Conservation (phyloP, 2,329 filamentous ascomycete genomes). For the Raffaelea arxii region DNA sequence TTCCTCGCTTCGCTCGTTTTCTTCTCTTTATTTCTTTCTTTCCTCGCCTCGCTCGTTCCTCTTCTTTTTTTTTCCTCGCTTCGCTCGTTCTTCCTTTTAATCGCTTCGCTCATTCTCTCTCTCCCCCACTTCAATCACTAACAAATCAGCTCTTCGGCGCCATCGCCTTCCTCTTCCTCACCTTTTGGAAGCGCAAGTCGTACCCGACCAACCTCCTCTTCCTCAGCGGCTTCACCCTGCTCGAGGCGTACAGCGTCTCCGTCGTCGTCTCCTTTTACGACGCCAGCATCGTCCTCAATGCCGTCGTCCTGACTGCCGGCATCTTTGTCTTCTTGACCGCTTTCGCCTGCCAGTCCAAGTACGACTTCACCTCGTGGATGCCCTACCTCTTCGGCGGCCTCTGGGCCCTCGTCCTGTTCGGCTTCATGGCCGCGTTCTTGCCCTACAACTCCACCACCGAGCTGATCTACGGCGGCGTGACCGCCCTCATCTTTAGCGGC, state of each 20-base stretch:
- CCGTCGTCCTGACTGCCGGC: slow-evolving; percentile 76
- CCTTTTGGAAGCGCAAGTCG: slow-evolving; percentile 91
- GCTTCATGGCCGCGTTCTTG: slow-evolving; percentile 87
- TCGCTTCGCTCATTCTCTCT: not conserved
- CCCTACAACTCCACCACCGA: slow-evolving; percentile 73
- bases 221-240: slow-evolving; percentile 76
- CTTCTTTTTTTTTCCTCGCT: not conserved
- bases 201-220: slow-evolving; percentile 94
- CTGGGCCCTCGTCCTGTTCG: slow-evolving; percentile 85
- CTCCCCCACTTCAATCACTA: not conserved
- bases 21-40: not conserved
- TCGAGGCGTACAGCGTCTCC: slow-evolving; percentile 89
- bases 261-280: slow-evolving; percentile 90
- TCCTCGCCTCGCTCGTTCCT: not conserved
- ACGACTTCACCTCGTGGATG: slow-evolving; percentile 97
- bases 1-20: not conserved
- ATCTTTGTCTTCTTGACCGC: slow-evolving; percentile 72
- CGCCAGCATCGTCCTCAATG: slow-evolving; percentile 74
- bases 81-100: too few relatives aligned
- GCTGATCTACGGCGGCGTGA: slow-evolving; percentile 72
- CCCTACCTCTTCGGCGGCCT: slow-evolving; percentile 86
- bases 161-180: slow-evolving; percentile 75
- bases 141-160: slow-evolving; percentile 59
- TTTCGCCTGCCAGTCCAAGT: slow-evolving; percentile 95
- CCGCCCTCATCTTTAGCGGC: slow-evolving; percentile 80